Percentiles rank a stretch among this genome's conserved stretches.
phyloP scores from a whole-genome alignment of 108 stramenopile genomes.

The Nitzschia putrida region DNA sequence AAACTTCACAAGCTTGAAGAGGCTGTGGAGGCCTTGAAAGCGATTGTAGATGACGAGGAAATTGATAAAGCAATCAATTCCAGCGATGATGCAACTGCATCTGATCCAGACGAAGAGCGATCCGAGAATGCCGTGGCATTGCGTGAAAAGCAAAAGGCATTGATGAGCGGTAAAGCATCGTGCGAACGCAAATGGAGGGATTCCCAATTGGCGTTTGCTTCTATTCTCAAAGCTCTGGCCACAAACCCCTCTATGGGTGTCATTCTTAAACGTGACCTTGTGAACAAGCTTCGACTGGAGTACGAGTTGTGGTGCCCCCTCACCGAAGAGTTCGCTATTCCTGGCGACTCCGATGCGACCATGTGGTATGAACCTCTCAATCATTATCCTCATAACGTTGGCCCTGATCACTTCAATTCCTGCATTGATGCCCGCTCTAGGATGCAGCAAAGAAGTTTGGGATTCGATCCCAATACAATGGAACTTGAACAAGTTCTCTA shows the following conservation, averaged over 20 bases:
- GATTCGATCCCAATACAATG: constrained; percentile 64
- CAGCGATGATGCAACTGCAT: constrained; percentile 1
- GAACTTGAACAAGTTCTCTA: constrained; percentile 41
- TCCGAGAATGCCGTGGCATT: constrained; percentile 26
- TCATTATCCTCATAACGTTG: constrained; percentile 48
- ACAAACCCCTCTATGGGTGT: constrained; percentile 52
- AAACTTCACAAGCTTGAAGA: constrained; percentile 54
- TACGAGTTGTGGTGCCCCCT: constrained; percentile 85
- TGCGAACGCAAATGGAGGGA: constrained; percentile 88
- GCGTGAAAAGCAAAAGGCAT: constrained; percentile 47
- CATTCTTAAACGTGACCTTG: constrained; percentile 66
- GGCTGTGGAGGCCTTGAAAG: constrained; percentile 56
- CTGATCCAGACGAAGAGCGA: constrained; percentile 11
- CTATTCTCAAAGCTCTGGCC: constrained; percentile 62
- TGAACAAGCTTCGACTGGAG: constrained; percentile 68
- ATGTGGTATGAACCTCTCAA: constrained; percentile 55
- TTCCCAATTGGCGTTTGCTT: constrained; percentile 74
- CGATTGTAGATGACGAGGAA: constrained; percentile 29
- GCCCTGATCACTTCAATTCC: constrained; percentile 41
- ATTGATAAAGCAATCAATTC: constrained; percentile 1
- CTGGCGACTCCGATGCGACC: constrained; percentile 24
- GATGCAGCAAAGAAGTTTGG: constrained; percentile 70
- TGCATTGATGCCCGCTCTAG: constrained; percentile 54
- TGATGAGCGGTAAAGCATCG: constrained; percentile 61
- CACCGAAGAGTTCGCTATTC: constrained; percentile 77